Evolutionary conservation across 208 protist species (phyloP), one percentile per base, ranked within the genome.

Genomic region (Leishmania tarentolae): DNA sequence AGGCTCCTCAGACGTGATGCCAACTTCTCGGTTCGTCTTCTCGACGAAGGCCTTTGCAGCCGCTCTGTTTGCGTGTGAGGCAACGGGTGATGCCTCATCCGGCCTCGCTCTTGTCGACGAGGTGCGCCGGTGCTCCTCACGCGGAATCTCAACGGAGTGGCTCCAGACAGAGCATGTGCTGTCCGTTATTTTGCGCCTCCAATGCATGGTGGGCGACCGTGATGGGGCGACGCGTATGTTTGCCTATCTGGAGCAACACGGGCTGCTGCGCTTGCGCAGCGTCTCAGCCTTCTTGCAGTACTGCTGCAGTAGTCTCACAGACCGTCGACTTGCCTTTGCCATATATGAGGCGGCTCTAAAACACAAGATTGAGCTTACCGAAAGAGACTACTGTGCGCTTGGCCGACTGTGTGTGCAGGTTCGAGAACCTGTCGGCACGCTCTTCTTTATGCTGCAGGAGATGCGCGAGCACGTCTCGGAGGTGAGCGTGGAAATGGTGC

Each of bases 101-200:
- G 92, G 89, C 5, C 86, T 94, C 2, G 66, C 81, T 15, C 88
- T 96, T 3, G 84, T 96, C 21, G 56, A 73, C 0, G 83, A 90
- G 72, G 87, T 92, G 37, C 87, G 86, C 24, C 74, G 13, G 19
- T 83, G 69, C 65, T 46, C 75, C 11, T 44, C 81, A 4, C 52
- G 81, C 17, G 59, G 65, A 4, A 72, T 69, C 9, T 70, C 77
- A 21, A 15, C 76, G 9, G 74, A 79, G 21, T 92, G 89, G 88
- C 80, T 82, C 24, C 17, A 61, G 8, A 86, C 94, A 37, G 91
- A 96, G 77, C 91, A 88, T 57, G 87, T 94, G 2, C 79, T 96
- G 47, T 82, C 90, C 1, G 90, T 92, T 9, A 70, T 90, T 35
- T 81, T 96, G 53, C 91, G 91, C 46, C 87, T 95, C 9, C 93